phyloP scores from a whole-genome alignment of 2,329 filamentous ascomycete species.

The Alternaria brassicicola region DNA sequence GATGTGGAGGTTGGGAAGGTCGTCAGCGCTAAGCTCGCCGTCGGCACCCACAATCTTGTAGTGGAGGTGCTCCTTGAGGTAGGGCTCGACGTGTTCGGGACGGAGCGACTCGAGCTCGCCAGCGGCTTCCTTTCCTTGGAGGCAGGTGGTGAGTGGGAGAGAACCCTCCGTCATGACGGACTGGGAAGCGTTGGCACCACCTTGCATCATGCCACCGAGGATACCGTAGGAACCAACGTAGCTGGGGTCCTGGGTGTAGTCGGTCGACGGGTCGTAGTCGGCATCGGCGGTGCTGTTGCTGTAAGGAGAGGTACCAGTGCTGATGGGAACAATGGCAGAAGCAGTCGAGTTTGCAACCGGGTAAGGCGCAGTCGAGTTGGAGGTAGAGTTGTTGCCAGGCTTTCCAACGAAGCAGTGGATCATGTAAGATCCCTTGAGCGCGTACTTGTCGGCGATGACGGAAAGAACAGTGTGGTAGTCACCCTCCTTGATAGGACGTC shows the following conservation, averaged over 20 bases:
- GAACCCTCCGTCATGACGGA: constrained; percentile 41
- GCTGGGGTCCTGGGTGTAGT: constrained; percentile 38
- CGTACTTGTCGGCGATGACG: constrained; percentile 44
- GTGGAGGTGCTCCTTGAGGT: constrained; percentile 44
- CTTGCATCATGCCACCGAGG: constrained; percentile 37
- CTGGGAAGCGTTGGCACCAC: constrained; percentile 30
- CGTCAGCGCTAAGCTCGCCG: constrained; percentile 36
- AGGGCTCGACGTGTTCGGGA: constrained; percentile 41
- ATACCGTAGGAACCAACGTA: constrained; percentile 45
- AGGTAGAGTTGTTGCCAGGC: constrained; percentile 31
- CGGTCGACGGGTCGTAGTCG: constrained; percentile 33
- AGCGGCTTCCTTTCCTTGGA: constrained; percentile 40
- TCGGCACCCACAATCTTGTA: constrained; percentile 44
- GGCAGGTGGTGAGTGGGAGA: constrained; percentile 43
- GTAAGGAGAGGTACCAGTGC: constrained; percentile 17
- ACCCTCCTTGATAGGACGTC: constrained; percentile 41
- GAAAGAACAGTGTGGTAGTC: constrained; percentile 46
- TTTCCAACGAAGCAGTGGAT: constrained; percentile 47
- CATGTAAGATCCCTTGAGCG: constrained; percentile 44
- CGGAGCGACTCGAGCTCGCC: constrained; percentile 42
- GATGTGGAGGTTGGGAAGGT: constrained; percentile 44
- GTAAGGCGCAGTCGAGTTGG: constrained; percentile 25
- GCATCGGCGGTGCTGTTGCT: constrained; percentile 30
- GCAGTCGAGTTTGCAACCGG: constrained; percentile 27
- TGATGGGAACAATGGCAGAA: constrained; percentile 1